Percentiles rank a stretch among this genome's conserved stretches.
phyloP scores from a whole-genome alignment of 306 rosid species.

The barrel medic (Medicago truncatula) region MtrunA17r5.0-ANR NC_053046.1:3237001-3237500 shows the following conservation, averaged over 20 bases:
- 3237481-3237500: constrained; percentile 50
- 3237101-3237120: constrained; percentile 57
- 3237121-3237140: constrained; percentile 56
- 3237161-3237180: constrained; percentile 77
- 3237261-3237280: constrained; percentile 69
- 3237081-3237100: constrained; percentile 52
- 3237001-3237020: background rate
- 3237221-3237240: constrained; percentile 72
- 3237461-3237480: background rate
- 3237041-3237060: constrained; percentile 45
- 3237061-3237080: constrained; percentile 47
- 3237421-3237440: constrained; percentile 80
- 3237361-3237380: constrained; percentile 53
- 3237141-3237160: constrained; percentile 66
- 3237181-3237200: constrained; percentile 55
- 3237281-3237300: constrained; percentile 53
- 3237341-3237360: constrained; percentile 59
- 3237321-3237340: constrained; percentile 75
- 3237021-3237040: constrained; percentile 49
- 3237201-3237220: constrained; percentile 67
- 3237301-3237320: constrained; percentile 72
- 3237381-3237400: constrained; percentile 24
- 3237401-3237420: constrained; percentile 66
- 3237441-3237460: constrained; percentile 67
- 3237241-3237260: constrained; percentile 69